Conservation (phyloP, 352 stramenopile genomes). For the Blastocystis hominis region DNA sequence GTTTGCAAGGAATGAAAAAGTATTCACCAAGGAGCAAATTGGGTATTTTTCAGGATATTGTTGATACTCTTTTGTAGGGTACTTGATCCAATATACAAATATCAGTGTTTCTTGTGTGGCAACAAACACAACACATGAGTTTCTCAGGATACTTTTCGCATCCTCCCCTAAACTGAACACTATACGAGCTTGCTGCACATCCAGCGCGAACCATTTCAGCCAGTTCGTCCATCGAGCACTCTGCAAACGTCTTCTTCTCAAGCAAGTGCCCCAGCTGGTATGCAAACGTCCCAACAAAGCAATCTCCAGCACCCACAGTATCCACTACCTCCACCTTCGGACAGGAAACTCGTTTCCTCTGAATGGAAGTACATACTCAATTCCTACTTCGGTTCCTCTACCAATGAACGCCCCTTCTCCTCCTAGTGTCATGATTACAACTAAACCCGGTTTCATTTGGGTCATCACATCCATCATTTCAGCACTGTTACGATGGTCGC, state of each 20-base stretch:
- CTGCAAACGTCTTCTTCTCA: not conserved
- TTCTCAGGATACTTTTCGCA: not conserved
- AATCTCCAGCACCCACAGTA: constrained; percentile 68
- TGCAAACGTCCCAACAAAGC: constrained; percentile 67
- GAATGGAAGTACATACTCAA: not conserved
- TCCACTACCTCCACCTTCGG: constrained; percentile 64
- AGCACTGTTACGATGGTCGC: not conserved
- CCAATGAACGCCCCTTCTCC: constrained; percentile 66
- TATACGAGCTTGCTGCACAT: constrained; percentile 1
- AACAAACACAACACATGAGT: not conserved
- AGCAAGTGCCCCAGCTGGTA: not conserved
- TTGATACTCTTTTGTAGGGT: too few species aligned
- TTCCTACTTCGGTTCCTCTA: constrained; percentile 29
- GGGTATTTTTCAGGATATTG: too few species aligned
- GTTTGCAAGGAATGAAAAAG: too few species aligned
- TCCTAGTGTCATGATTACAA: constrained; percentile 68
- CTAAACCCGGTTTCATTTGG: not conserved
- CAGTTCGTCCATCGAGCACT: not conserved
- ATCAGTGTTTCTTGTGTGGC: not conserved
- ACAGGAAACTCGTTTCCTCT: constrained; percentile 57
- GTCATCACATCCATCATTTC: constrained; percentile 56
- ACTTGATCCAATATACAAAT: too few species aligned
- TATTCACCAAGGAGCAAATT: not conserved
- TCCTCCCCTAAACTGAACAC: constrained; percentile 16
- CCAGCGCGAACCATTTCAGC: not conserved